These are phyloP conservation scores for Aureobasidium sp. DNA, from an alignment of 2,329 filamentous ascomycete genomes.

Conservation along the genomic window DNA sequence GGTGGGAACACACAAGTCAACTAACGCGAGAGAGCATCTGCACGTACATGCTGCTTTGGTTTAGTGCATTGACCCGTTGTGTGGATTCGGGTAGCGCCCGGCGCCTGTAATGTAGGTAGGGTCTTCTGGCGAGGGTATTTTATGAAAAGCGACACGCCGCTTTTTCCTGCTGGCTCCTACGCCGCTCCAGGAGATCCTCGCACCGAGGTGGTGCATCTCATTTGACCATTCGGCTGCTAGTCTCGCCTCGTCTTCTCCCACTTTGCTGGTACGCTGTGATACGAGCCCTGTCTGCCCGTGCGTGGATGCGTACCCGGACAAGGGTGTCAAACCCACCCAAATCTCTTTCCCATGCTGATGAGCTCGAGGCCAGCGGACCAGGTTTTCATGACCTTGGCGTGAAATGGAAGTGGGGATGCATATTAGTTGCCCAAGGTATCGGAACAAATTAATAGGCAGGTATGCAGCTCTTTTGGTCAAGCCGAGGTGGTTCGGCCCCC, in stretches of 20 bases:
- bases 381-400: slow-evolving; percentile 6
- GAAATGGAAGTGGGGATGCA: slow-evolving; percentile 7
- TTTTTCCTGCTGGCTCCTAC: slow-evolving; percentile 3
- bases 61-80: slow-evolving; percentile 11
- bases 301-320: slow-evolving; percentile 1
- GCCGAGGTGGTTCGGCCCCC: slow-evolving; percentile 6
- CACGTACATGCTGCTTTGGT: slow-evolving; percentile 12
- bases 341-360: slow-evolving; percentile 3
- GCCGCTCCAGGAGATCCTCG: slow-evolving; percentile 2
- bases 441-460: slow-evolving; percentile 6
- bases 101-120: slow-evolving; percentile 8
- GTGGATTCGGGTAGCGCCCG: slow-evolving; percentile 11
- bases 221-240: slow-evolving; percentile 6
- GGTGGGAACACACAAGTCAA: slow-evolving; percentile 10
- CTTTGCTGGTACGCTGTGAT: slow-evolving; percentile 6
- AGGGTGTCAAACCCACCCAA: slow-evolving; percentile 4
- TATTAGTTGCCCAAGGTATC: slow-evolving; percentile 1
- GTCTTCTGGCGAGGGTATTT: slow-evolving; percentile 8
- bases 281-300: slow-evolving; percentile 7
- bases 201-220: neutral
- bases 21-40: slow-evolving; percentile 12
- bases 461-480: slow-evolving; percentile 9
- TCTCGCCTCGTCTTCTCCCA: slow-evolving; percentile 1
- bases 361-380: slow-evolving; percentile 7
- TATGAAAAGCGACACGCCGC: slow-evolving; percentile 4